Conservation (phyloP, 768 basidiomycete species). For the Trametes coccinea region DNA sequence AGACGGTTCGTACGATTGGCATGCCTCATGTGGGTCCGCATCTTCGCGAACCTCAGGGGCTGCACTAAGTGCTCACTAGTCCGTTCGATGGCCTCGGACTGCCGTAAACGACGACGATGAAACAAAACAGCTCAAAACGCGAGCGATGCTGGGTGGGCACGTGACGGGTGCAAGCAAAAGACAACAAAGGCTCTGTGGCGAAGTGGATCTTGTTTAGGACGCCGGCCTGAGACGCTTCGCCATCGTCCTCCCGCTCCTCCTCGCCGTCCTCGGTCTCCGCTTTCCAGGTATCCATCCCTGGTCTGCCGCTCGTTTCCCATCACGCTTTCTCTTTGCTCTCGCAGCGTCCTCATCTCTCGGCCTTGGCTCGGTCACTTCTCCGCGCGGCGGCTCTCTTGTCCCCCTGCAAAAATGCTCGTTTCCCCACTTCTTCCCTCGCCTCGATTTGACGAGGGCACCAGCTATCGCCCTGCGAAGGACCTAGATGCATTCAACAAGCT, state of each 20-base stretch:
- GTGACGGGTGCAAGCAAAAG: slow-evolving; percentile 11
- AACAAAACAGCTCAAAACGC: too few relatives aligned
- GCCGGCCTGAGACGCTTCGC: slow-evolving; percentile 4
- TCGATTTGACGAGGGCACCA: slow-evolving; percentile 53
- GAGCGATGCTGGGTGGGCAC: background rate
- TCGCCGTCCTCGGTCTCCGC: slow-evolving; percentile 31
- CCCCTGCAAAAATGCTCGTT: slow-evolving; percentile 56
- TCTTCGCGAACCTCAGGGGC: too few relatives aligned
- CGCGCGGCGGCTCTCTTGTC: background rate
- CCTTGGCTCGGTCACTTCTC: background rate
- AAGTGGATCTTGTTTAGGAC: slow-evolving; percentile 12
- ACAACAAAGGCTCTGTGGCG: slow-evolving; percentile 18
- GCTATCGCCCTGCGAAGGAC: slow-evolving; percentile 69
- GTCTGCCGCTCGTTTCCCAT: background rate
- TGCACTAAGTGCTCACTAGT: too few relatives aligned
- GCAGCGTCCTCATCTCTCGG: background rate
- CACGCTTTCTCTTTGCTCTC: slow-evolving; percentile 6
- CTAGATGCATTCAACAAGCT: slow-evolving; percentile 74
- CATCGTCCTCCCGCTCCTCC: slow-evolving; percentile 5
- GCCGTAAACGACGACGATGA: too few relatives aligned
- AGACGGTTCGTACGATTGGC: too few relatives aligned
- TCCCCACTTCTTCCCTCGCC: slow-evolving; percentile 58
- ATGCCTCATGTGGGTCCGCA: too few relatives aligned
- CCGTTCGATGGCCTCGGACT: too few relatives aligned
- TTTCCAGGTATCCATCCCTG: background rate